A percentile compares a stretch with the other conserved stretches of the same genome.
Evolutionary conservation across 768 basidiomycete species (phyloP).

Genomic region (Leccinum truebloodii): DNA sequence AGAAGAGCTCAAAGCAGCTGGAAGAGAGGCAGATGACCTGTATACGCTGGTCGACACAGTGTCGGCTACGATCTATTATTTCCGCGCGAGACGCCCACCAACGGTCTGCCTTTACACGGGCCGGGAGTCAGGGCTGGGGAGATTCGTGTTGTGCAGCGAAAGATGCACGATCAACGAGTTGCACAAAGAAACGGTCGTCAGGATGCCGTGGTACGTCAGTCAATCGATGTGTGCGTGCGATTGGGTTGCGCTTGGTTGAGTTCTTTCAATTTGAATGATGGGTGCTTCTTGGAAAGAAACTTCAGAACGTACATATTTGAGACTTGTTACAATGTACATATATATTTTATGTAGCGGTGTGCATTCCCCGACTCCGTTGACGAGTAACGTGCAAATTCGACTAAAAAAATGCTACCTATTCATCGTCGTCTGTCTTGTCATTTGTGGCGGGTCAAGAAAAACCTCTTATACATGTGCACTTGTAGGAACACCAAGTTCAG

Average conservation of each 20-base stretch:
- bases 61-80: conserved; percentile 27
- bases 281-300: too few relatives aligned
- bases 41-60: conserved; percentile 28
- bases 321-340: too few relatives aligned
- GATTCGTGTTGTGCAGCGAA: conserved; percentile 26
- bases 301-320: too few relatives aligned
- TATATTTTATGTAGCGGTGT: too few relatives aligned
- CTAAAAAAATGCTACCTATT: too few relatives aligned
- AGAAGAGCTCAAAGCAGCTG: neutral
- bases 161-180: conserved; percentile 21
- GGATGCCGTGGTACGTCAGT: conserved; percentile 24
- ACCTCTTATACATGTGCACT: too few relatives aligned
- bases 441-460: too few relatives aligned
- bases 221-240: conserved; percentile 22
- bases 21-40: conserved; percentile 6
- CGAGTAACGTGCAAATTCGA: too few relatives aligned
- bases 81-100: conserved; percentile 23
- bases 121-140: conserved; percentile 17
- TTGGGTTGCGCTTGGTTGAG: conserved; percentile 25
- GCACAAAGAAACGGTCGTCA: conserved; percentile 27
- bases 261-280: neutral
- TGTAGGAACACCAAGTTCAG: too few relatives aligned
- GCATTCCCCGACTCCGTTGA: too few relatives aligned
- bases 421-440: too few relatives aligned
- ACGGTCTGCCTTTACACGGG: conserved; percentile 27